Evolutionary conservation across 805 yeast genomes (phyloP), one percentile per base, ranked within the genome.

Genomic region (Metschnikowia rubicola): DNA sequence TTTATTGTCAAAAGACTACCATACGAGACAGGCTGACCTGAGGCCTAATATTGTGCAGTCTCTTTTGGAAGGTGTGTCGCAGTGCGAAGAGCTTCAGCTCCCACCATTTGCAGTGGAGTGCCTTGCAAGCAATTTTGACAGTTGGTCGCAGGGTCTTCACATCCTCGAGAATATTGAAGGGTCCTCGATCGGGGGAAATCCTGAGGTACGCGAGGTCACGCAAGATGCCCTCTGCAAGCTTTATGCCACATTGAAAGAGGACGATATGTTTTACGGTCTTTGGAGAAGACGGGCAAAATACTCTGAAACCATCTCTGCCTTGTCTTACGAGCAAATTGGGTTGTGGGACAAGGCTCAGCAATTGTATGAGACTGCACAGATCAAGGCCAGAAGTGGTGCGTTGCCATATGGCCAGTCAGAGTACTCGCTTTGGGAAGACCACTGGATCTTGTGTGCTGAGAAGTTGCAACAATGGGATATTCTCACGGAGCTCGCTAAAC

Each of bases 391-490:
- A 47, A 86, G 96, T 61, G 97, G 98, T 2, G 95, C 87, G 3
- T 70, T 94, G 35, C 99, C 99, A 0, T 94, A 88, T 62, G 89
- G 97, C 28, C 97, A 94, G 61, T 81, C 95, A 1, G 99, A 94
- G 62, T 94, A 94, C 59, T 83, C 94, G 0, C 73, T 94, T 31
- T 94, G 99, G 99, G 99, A 95, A 68, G 99, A 94, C 62, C 95
- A 91, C 60, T 94, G 99, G 99, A 90, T 94, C 47, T 70, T 88
- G 34, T 91, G 99, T 72, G 96, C 99, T 3, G 97, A 94, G 62
- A 92, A 92, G 64, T 72, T 94, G 35, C 99, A 94, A 62, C 97
- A 94, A 55, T 94, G 99, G 99, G 99, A 94, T 61, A 85, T 94
- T 40, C 73, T 94, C 49, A 92, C 99, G 0, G 99, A 94, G 59